Conservation (phyloP, 768 basidiomycete species). For the Russula brevipes region DNA sequence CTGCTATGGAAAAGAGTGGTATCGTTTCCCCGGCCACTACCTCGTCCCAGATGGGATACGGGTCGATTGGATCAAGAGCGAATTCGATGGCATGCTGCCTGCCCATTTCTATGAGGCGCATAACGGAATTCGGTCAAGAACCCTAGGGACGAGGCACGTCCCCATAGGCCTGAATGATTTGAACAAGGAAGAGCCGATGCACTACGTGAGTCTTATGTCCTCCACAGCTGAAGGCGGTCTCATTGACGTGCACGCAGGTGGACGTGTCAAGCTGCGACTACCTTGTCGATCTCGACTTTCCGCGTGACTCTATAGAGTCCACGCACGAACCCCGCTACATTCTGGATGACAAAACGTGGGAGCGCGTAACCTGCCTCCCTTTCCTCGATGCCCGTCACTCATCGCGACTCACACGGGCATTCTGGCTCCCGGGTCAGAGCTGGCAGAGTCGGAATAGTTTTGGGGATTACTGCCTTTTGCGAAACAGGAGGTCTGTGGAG, state of each 20-base stretch:
- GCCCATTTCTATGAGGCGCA: conserved; percentile 59
- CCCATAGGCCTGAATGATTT: conserved; percentile 78
- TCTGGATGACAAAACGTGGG: conserved; percentile 62
- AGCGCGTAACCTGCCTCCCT: conserved; percentile 69
- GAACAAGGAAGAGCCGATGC: conserved; percentile 71
- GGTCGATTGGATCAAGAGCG: conserved; percentile 88
- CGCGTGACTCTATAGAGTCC: conserved; percentile 52
- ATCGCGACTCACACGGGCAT: conserved; percentile 59
- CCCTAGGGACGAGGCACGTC: conserved; percentile 56
- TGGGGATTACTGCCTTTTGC: conserved; percentile 89
- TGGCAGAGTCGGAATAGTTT: conserved; percentile 71
- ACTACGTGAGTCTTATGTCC: conserved; percentile 57
- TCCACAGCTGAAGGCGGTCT: not conserved
- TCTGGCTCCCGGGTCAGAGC: conserved; percentile 71
- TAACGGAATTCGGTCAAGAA: conserved; percentile 43
- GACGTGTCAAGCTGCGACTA: conserved; percentile 75
- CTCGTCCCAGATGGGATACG: conserved; percentile 77
- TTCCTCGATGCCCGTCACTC: conserved; percentile 85
- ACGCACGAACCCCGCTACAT: conserved; percentile 77
- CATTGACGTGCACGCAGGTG: conserved; percentile 43
- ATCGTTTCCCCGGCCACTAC: conserved; percentile 89
- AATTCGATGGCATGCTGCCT: conserved; percentile 85
- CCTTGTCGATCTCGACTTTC: conserved; percentile 86
- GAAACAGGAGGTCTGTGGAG: conserved; percentile 44
- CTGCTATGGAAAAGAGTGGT: conserved; percentile 94